Evolutionary conservation across 2,329 filamentous ascomycete genomes (phyloP).

Genomic region (Kalaharituber pfeilii): DNA sequence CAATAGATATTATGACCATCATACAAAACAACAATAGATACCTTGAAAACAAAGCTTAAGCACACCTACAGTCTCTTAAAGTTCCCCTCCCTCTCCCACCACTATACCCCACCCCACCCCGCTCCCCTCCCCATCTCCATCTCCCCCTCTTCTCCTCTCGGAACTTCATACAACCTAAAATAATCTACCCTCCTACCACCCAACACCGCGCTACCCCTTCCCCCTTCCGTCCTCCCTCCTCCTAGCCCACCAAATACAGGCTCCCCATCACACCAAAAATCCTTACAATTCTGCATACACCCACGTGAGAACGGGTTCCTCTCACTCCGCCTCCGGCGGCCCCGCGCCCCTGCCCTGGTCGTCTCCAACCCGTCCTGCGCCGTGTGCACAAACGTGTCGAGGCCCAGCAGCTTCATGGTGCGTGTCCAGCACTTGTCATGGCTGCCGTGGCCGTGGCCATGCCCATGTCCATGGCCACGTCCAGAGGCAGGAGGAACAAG

Average conservation of each 20-base stretch:
- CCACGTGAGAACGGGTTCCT: constrained; percentile 75
- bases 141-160: constrained; percentile 42
- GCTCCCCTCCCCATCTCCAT: constrained; percentile 26
- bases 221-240: constrained; percentile 32
- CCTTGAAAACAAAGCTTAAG: background rate
- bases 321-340: constrained; percentile 21
- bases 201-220: constrained; percentile 43
- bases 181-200: constrained; percentile 73
- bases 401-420: constrained; percentile 45
- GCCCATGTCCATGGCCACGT: constrained; percentile 28
- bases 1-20: too few relatives aligned
- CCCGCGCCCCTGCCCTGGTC: constrained; percentile 33
- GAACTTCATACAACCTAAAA: constrained; percentile 73
- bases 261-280: constrained; percentile 89
- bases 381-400: constrained; percentile 87
- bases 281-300: constrained; percentile 71
- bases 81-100: background rate
- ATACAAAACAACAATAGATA: background rate
- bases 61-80: background rate
- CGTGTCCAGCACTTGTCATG: constrained; percentile 65
- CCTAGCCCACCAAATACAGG: constrained; percentile 58
- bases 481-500: constrained; percentile 29
- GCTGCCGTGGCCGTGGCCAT: constrained; percentile 34
- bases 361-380: constrained; percentile 53
- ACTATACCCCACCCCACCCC: background rate